These are phyloP conservation scores for Myriosclerotinia duriaeana DNA, from an alignment of 2,329 filamentous ascomycete species.

Conservation along the genomic window DNA sequence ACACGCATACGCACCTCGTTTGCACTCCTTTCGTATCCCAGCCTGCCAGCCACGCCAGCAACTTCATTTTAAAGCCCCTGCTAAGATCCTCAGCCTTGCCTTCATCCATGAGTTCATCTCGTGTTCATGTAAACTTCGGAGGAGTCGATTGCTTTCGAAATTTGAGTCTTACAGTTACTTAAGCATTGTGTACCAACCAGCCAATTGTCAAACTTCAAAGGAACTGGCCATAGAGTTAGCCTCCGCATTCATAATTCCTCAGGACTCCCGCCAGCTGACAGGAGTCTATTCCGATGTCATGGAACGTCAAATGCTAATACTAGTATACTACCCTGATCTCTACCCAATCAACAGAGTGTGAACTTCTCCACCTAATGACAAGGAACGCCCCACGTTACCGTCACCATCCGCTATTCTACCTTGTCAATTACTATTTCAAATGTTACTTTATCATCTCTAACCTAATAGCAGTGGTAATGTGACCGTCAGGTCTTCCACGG, in stretches of 20 bases:
- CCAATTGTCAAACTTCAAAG: background rate
- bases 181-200: background rate
- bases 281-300: constrained; percentile 11
- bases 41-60: background rate
- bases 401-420: background rate
- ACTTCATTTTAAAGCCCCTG: background rate
- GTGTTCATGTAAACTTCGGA: constrained; percentile 4
- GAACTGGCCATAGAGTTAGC: background rate
- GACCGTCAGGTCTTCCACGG: constrained; percentile 16
- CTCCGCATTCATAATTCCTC: constrained; percentile 2
- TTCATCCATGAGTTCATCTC: constrained; percentile 20
- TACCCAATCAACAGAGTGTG: constrained; percentile 2
- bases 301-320: background rate
- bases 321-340: background rate
- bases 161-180: constrained; percentile 1
- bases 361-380: background rate
- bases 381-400: constrained; percentile 13
- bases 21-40: constrained; percentile 5
- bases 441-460: constrained; percentile 12
- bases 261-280: background rate
- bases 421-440: constrained; percentile 2
- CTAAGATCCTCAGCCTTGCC: constrained; percentile 14
- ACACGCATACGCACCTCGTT: constrained; percentile 8
- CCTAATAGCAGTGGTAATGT: constrained; percentile 4
- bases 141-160: background rate